These are phyloP conservation scores for Begonia peltatifolia DNA, from an alignment of 306 rosid genomes.

Conservation along the genomic window DNA sequence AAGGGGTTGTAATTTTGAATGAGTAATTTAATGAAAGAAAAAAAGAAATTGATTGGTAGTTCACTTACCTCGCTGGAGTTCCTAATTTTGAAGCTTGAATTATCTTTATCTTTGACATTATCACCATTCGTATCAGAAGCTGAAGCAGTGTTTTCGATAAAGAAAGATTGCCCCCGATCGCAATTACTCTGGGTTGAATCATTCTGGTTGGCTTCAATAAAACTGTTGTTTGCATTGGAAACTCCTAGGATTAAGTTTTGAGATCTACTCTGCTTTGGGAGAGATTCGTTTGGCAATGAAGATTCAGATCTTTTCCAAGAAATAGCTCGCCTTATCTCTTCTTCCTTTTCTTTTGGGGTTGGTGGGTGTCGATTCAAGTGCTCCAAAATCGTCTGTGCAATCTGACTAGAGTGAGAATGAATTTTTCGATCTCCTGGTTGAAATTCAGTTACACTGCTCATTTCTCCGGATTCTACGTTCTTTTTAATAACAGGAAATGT, in stretches of 20 bases:
- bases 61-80: not conserved
- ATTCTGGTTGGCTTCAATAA: too few relatives aligned
- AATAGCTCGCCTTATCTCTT: constrained; percentile 56
- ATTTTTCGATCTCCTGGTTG: constrained; percentile 27
- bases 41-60: too few relatives aligned
- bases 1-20: not conserved
- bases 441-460: constrained; percentile 15
- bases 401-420: constrained; percentile 51
- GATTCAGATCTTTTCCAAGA: constrained; percentile 36
- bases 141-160: constrained; percentile 17
- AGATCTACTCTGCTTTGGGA: constrained; percentile 25
- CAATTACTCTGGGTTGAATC: too few relatives aligned
- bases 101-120: constrained; percentile 1
- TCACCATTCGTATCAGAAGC: constrained; percentile 16
- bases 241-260: constrained; percentile 21
- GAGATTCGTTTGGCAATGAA: constrained; percentile 22
- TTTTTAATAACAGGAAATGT: constrained; percentile 23
- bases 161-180: constrained; percentile 9
- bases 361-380: constrained; percentile 61
- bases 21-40: constrained; percentile 1
- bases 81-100: constrained; percentile 3
- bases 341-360: constrained; percentile 63
- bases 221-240: not conserved
- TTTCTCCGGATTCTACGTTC: constrained; percentile 29
- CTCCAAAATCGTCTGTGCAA: constrained; percentile 78